Evolutionary conservation across 1,284 basidiomycete genomes (phyloP).

Genomic region (Bondarzewia mesenterica): DNA sequence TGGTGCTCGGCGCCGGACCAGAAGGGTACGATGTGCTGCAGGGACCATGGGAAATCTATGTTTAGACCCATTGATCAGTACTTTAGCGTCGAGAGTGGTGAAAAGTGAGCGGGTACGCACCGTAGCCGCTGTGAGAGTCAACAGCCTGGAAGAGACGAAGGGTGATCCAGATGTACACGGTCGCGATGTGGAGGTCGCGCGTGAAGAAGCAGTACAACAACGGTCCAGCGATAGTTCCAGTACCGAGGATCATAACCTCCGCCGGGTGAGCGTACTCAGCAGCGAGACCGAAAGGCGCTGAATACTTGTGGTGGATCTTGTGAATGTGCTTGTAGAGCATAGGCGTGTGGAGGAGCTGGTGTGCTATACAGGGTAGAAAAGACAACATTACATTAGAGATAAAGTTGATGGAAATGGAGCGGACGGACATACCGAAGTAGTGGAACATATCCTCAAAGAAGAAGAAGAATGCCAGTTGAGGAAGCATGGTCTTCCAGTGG

Average conservation of each 20-base stretch:
- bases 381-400: slow-evolving; percentile 9
- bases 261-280: slow-evolving; percentile 97
- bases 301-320: slow-evolving; percentile 97
- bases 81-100: slow-evolving; percentile 7
- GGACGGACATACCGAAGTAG: slow-evolving; percentile 47
- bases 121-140: slow-evolving; percentile 96
- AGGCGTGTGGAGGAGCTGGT: slow-evolving; percentile 87
- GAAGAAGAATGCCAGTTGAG: slow-evolving; percentile 89
- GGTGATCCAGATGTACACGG: slow-evolving; percentile 92
- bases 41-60: slow-evolving; percentile 92
- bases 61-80: not conserved
- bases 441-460: slow-evolving; percentile 96
- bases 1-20: slow-evolving; percentile 99
- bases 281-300: slow-evolving; percentile 93
- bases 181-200: slow-evolving; percentile 78
- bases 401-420: not conserved
- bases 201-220: slow-evolving; percentile 77
- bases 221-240: slow-evolving; percentile 84
- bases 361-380: slow-evolving; percentile 45
- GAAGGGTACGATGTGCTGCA: slow-evolving; percentile 91
- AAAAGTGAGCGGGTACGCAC: slow-evolving; percentile 33
- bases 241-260: slow-evolving; percentile 86
- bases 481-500: slow-evolving; percentile 55
- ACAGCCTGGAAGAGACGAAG: slow-evolving; percentile 96
- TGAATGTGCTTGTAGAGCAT: slow-evolving; percentile 95